phyloP scores from a whole-genome alignment of 2,329 filamentous ascomycete species.

The Boeremia lycopersici region DNA sequence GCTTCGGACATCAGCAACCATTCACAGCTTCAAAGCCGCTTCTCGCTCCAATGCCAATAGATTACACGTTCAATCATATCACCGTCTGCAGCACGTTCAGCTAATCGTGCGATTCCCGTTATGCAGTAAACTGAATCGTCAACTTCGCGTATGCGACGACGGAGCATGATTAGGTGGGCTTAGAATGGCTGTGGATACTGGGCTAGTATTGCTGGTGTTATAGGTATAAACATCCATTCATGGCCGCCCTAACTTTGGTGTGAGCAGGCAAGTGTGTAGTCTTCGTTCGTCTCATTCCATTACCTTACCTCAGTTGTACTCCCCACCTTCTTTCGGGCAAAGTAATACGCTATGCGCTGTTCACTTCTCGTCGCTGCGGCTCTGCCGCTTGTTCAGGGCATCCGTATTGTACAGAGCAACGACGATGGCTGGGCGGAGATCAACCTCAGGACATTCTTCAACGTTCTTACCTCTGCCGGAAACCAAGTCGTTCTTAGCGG shows the following conservation, averaged over 20 bases:
- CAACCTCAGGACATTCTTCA: constrained; percentile 66
- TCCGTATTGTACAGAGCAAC: constrained; percentile 63
- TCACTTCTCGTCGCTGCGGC: constrained; percentile 32
- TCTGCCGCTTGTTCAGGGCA: constrained; percentile 34
- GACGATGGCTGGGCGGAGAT: constrained; percentile 77
- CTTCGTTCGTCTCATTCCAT: background rate
- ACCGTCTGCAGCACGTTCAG: constrained; percentile 26
- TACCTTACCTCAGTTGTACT: background rate
- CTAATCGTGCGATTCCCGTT: constrained; percentile 10
- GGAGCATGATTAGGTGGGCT: constrained; percentile 4
- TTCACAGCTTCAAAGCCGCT: constrained; percentile 30
- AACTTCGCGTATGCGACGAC: constrained; percentile 2
- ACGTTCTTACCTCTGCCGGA: constrained; percentile 60
- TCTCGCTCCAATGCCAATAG: constrained; percentile 29
- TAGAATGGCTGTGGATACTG: constrained; percentile 3
- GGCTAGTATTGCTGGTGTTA: background rate
- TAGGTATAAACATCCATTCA: constrained; percentile 18
- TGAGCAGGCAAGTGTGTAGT: background rate
- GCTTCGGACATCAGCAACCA: constrained; percentile 28
- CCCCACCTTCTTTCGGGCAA: background rate
- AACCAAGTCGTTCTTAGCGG: constrained; percentile 69
- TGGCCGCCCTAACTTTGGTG: background rate
- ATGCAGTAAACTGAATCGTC: constrained; percentile 1
- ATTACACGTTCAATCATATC: constrained; percentile 35
- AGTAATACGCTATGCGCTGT: constrained; percentile 30